phyloP scores from a whole-genome alignment of 1,139 yeast genomes.

The Barnettozyma hawaiiensis region DNA sequence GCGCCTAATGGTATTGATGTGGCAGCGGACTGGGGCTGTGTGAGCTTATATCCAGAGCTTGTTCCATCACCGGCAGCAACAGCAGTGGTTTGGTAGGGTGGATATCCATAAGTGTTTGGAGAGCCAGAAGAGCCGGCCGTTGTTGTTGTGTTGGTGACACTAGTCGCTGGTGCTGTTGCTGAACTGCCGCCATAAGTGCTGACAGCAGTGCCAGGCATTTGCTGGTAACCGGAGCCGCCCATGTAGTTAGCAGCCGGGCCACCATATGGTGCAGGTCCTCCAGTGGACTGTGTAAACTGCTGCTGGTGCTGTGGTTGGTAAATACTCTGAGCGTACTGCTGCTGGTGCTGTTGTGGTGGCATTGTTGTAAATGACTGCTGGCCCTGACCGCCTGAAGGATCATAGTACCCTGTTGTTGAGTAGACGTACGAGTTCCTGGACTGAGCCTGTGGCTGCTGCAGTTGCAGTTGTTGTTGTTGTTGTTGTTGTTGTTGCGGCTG shows the following conservation, averaged over 20 bases:
- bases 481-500: conserved; percentile 6
- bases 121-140: background rate
- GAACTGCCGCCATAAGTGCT: conserved; percentile 6
- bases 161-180: conserved; percentile 12
- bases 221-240: conserved; percentile 7
- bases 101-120: background rate
- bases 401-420: background rate
- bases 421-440: background rate
- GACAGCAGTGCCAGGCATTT: conserved; percentile 10
- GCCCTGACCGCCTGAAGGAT: background rate
- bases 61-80: background rate
- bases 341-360: conserved; percentile 13
- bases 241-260: conserved; percentile 7
- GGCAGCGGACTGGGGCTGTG: background rate
- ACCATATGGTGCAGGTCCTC: conserved; percentile 5
- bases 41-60: background rate
- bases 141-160: conserved; percentile 7
- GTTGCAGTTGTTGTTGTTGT: conserved; percentile 13
- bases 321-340: conserved; percentile 17
- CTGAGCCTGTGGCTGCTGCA: conserved; percentile 20
- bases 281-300: conserved; percentile 1
- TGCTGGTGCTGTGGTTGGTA: conserved; percentile 15
- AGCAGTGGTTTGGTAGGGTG: background rate
- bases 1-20: background rate
- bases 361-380: background rate